Conservation (phyloP, 441 rosid species). For the Lepidium campestre region DNA sequence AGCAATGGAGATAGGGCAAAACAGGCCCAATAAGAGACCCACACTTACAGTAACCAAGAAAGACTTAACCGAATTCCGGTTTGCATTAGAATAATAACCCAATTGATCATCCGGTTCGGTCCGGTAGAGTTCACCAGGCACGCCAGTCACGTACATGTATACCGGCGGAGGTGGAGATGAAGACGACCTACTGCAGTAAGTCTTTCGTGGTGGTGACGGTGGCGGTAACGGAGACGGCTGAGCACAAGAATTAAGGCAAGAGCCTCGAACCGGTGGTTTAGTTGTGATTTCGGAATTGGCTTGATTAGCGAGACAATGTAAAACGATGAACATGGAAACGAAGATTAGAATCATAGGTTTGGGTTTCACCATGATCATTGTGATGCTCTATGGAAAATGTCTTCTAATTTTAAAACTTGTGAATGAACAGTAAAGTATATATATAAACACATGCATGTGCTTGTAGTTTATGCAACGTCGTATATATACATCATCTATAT, state of each 20-base stretch:
- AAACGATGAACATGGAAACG: slow-evolving; percentile 10
- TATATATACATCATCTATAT: slow-evolving; percentile 1
- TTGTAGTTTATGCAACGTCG: background rate
- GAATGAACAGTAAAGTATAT: background rate
- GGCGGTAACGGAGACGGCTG: slow-evolving; percentile 30
- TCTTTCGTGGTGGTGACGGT: slow-evolving; percentile 2
- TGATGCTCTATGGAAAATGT: background rate
- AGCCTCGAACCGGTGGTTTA: slow-evolving; percentile 26
- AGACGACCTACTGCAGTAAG: slow-evolving; percentile 24
- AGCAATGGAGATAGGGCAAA: no score
- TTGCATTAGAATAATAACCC: slow-evolving; percentile 35
- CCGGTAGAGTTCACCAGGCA: slow-evolving; percentile 42
- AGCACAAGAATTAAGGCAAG: slow-evolving; percentile 38
- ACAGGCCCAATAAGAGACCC: background rate
- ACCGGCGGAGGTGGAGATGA: slow-evolving; percentile 42
- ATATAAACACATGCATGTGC: slow-evolving; percentile 5
- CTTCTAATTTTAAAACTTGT: background rate
- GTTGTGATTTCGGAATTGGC: slow-evolving; percentile 12
- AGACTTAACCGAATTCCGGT: slow-evolving; percentile 5
- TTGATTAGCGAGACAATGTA: slow-evolving; percentile 15
- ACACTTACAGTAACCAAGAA: slow-evolving; percentile 19
- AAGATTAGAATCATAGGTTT: background rate
- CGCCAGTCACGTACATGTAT: slow-evolving; percentile 40
- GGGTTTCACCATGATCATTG: slow-evolving; percentile 7
- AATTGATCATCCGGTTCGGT: slow-evolving; percentile 29